Evolutionary conservation across 2,329 filamentous ascomycete species (phyloP).

Genomic region (Rugonectria rugulosa): DNA sequence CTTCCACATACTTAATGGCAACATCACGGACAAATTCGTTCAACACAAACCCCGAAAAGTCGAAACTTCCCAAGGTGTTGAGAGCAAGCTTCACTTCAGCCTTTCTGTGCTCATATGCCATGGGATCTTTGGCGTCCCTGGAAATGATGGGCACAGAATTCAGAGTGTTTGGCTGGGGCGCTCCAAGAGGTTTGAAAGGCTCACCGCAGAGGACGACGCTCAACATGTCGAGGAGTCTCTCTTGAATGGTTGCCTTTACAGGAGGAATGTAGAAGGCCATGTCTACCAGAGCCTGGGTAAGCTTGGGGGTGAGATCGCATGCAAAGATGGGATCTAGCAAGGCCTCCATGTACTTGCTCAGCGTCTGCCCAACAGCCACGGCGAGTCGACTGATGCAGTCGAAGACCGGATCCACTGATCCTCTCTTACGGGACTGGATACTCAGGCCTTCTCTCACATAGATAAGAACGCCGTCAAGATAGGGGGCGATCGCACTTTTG

Average conservation of each 20-base stretch:
- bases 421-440: conserved; percentile 73
- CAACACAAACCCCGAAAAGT: conserved; percentile 89
- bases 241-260: conserved; percentile 91
- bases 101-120: conserved; percentile 81
- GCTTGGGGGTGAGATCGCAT: conserved; percentile 90
- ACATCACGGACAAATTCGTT: conserved; percentile 99
- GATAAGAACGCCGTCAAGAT: conserved; percentile 91
- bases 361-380: conserved; percentile 91
- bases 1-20: conserved; percentile 96
- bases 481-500: conserved; percentile 92
- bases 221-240: conserved; percentile 91
- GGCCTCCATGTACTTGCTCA: conserved; percentile 98
- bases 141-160: conserved; percentile 82
- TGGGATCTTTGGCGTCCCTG: conserved; percentile 85
- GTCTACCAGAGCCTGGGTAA: conserved; percentile 94
- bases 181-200: conserved; percentile 90
- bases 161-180: conserved; percentile 83
- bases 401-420: conserved; percentile 82
- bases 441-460: conserved; percentile 93
- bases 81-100: conserved; percentile 91
- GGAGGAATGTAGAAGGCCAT: conserved; percentile 99
- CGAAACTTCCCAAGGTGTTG: conserved; percentile 96
- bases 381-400: conserved; percentile 97
- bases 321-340: conserved; percentile 96
- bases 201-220: conserved; percentile 93